Evolutionary conservation across 345 rosid genomes (phyloP), one percentile per base, ranked within the genome.

Genomic region (Corchorus capsularis): DNA sequence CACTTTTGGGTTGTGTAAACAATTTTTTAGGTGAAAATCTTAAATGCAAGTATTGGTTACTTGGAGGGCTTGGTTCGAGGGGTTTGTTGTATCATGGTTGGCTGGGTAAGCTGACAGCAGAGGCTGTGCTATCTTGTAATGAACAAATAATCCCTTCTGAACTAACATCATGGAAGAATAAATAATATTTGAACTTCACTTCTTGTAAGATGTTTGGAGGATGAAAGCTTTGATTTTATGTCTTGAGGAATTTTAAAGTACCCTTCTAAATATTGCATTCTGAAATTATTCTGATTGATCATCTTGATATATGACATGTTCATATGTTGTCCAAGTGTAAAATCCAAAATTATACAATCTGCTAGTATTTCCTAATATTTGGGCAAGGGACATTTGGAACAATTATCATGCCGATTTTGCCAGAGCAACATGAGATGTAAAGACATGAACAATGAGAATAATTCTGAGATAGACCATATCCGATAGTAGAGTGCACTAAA

Each of bases 11-110:
- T 17, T 81, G 97, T 72, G 77, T 93, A 13, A 74, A 90, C 78
- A 79, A 86, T 83, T 78, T 89, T 46, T 35, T 92, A 67, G 85
- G 84, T 35, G 77, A 63, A 54, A 72, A 81, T 56, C 75, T 39
- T 79, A 63, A 72, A 65, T 84, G 87, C 78, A 88, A 82, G 49
- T 95, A 81, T 70, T 95, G 98, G 97, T 79, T 95, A 47, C 85
- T 93, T 11, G 91, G 90, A 50, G 99, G 99, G 78, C 97, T 95
- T 13, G 98, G 99, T 74, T 87, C 97, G 22, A 88, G 98, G 63
- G 98, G 98, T 11, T 81, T 93, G 76, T 80, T 95, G 72, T 92
- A 89, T 82, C 97, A 95, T 84, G 97, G 87, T 69, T 88, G 89
- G 90, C 88, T 90, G 19, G 98, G 98, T 55, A 89, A 87, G 81